A percentile compares a stretch with the other conserved stretches of the same genome.
phyloP scores from a whole-genome alignment of 2,329 filamentous ascomycete genomes.

The Aureobasidium musti region DNA sequence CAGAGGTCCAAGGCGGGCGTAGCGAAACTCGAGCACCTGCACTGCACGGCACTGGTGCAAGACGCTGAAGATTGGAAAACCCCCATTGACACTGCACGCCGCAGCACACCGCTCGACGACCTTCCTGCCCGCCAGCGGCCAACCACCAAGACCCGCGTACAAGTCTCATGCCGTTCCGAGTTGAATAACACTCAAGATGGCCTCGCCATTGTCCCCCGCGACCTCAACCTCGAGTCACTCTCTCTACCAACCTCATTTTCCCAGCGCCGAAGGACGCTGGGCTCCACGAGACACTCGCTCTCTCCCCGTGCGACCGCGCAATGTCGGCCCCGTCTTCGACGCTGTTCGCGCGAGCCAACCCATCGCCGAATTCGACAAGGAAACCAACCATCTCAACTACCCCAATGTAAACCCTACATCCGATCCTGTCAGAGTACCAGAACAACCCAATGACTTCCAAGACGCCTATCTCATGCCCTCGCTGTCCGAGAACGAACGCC shows the following conservation, averaged over 20 bases:
- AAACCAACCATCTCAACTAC: constrained; percentile 19
- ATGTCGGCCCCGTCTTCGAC: constrained; percentile 30
- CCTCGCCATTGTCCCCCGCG: constrained; percentile 1
- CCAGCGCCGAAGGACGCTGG: constrained; percentile 24
- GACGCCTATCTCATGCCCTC: constrained; percentile 43
- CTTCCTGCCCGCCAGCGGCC: not conserved
- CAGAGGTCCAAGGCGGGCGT: no score
- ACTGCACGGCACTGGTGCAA: not conserved
- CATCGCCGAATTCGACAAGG: constrained; percentile 26
- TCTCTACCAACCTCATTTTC: constrained; percentile 29
- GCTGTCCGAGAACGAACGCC: constrained; percentile 43
- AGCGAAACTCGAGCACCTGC: no score
- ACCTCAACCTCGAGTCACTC: not conserved
- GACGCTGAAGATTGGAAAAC: not conserved
- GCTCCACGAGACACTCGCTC: not conserved
- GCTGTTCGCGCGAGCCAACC: constrained; percentile 3
- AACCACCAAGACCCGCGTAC: not conserved
- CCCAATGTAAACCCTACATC: constrained; percentile 8
- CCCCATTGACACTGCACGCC: not conserved
- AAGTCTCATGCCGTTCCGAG: not conserved
- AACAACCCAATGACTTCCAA: constrained; percentile 29
- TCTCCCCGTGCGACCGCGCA: constrained; percentile 24
- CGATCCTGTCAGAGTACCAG: constrained; percentile 33
- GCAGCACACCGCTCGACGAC: not conserved
- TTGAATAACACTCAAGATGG: not conserved